phyloP scores from a whole-genome alignment of 2,329 filamentous ascomycete genomes.

The Pezicula rhizophila region DNA sequence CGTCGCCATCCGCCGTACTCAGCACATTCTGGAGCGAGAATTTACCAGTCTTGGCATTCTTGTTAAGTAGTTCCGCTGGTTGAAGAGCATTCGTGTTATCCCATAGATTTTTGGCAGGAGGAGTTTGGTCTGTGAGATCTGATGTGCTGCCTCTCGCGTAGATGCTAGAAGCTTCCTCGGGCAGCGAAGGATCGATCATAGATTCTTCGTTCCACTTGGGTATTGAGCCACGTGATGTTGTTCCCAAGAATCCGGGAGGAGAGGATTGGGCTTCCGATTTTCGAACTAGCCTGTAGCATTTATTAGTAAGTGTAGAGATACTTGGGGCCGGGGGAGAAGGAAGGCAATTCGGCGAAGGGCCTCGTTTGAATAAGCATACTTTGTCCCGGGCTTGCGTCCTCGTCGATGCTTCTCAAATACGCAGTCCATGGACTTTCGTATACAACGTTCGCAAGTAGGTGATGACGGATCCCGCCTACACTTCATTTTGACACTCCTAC shows the following conservation, averaged over 20 bases:
- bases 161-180: background rate
- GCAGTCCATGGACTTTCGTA: constrained; percentile 31
- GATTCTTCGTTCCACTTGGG: background rate
- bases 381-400: constrained; percentile 32
- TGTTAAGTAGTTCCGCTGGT: constrained; percentile 29
- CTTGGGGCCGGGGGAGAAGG: background rate
- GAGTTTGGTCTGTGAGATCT: background rate
- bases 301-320: background rate
- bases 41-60: constrained; percentile 27
- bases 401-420: constrained; percentile 33
- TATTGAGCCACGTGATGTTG: background rate
- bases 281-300: background rate
- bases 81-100: constrained; percentile 21
- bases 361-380: constrained; percentile 16
- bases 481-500: constrained; percentile 35
- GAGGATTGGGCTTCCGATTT: background rate
- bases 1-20: constrained; percentile 9
- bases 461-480: constrained; percentile 22
- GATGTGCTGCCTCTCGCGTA: background rate
- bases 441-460: constrained; percentile 31
- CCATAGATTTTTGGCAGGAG: background rate
- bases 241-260: background rate
- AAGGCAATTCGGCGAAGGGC: background rate
- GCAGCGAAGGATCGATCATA: background rate
- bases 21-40: constrained; percentile 31